phyloP scores from a whole-genome alignment of 441 rosid genomes.

The Pelargonium exstipulatum region DNA sequence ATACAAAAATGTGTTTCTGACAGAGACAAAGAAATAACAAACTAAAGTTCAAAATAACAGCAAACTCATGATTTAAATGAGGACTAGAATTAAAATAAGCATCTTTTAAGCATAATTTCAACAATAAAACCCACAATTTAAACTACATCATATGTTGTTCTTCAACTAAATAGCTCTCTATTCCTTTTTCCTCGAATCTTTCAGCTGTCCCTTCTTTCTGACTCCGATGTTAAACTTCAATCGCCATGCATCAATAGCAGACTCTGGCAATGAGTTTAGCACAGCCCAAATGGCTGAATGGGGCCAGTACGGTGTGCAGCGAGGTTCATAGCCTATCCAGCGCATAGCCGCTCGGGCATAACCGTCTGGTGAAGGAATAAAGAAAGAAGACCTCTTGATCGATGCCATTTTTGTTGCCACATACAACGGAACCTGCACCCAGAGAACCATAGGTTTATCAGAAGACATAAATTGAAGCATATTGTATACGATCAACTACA shows the following conservation, averaged over 20 bases:
- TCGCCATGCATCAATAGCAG: conserved; percentile 51
- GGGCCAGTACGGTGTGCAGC: conserved; percentile 92
- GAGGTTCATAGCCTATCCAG: conserved; percentile 71
- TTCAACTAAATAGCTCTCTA: conserved; percentile 21
- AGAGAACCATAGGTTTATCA: conserved; percentile 14
- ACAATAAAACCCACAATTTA: not conserved
- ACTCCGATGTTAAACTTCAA: conserved; percentile 48
- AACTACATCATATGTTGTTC: not conserved
- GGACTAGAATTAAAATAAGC: not conserved
- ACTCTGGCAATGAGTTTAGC: conserved; percentile 46
- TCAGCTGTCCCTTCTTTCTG: conserved; percentile 63
- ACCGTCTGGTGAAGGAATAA: conserved; percentile 71
- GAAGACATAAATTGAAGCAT: conserved; percentile 4
- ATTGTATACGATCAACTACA: not conserved
- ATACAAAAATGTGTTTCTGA: too few species aligned
- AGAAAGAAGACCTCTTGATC: conserved; percentile 68
- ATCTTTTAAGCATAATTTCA: not conserved
- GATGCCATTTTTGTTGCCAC: conserved; percentile 94
- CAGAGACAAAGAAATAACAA: too few species aligned
- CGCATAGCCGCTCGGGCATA: conserved; percentile 71
- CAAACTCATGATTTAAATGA: too few species aligned
- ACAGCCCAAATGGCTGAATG: conserved; percentile 67
- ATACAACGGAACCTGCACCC: conserved; percentile 66
- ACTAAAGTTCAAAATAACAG: too few species aligned
- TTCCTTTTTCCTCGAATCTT: conserved; percentile 62